phyloP scores from a whole-genome alignment of 176 grass and related monocot species.

The Musa troglodytarum region DNA sequence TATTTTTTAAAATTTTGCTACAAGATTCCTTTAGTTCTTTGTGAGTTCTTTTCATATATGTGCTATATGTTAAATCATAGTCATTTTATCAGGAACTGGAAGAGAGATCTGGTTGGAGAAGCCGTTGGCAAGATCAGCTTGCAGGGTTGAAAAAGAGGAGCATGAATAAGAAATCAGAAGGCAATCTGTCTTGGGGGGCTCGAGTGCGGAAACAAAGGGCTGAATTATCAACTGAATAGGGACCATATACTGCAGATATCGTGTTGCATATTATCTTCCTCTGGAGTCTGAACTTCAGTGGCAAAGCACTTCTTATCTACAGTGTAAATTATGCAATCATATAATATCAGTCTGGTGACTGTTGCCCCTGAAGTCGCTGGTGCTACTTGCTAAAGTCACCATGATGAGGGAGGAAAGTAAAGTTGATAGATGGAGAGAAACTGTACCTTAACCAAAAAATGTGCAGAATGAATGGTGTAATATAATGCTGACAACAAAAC shows the following conservation, averaged over 20 bases:
- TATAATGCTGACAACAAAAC: background rate
- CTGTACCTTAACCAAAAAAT: background rate
- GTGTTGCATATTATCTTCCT: background rate
- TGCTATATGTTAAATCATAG: background rate
- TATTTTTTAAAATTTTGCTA: too few species aligned
- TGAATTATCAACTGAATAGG: constrained; percentile 30
- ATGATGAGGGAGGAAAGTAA: background rate
- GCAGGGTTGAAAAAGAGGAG: constrained; percentile 45
- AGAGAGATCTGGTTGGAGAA: constrained; percentile 52
- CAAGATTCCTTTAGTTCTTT: too few species aligned
- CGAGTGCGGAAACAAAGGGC: constrained; percentile 45
- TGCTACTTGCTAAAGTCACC: background rate
- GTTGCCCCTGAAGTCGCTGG: background rate
- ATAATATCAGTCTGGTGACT: background rate
- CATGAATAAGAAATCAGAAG: constrained; percentile 46
- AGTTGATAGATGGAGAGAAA: background rate
- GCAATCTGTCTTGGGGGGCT: constrained; percentile 71
- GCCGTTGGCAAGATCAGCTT: constrained; percentile 68
- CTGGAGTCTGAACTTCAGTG: background rate
- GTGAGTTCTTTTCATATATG: too few species aligned
- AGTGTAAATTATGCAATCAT: background rate
- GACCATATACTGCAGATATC: background rate
- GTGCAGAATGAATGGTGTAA: background rate
- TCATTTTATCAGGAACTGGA: constrained; percentile 35
- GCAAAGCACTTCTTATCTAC: background rate